phyloP scores from a whole-genome alignment of 345 rosid genomes.

The Melastoma malabathricum region DNA sequence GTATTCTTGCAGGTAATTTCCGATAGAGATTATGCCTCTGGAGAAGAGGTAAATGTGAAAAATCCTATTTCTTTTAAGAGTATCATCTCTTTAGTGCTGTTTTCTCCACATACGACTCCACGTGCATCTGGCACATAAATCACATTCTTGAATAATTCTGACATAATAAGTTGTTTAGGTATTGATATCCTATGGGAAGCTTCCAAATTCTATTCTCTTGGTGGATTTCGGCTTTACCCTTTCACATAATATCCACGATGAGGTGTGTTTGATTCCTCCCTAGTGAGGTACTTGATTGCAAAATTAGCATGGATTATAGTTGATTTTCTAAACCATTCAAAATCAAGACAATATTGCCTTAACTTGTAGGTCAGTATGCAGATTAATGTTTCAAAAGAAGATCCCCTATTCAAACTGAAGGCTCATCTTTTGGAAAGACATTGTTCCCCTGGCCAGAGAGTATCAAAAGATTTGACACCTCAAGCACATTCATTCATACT shows the following conservation, averaged over 20 bases:
- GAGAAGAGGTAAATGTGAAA: constrained; percentile 46
- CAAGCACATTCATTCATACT: constrained; percentile 38
- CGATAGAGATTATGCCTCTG: constrained; percentile 54
- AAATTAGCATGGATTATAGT: not conserved
- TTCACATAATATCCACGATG: constrained; percentile 51
- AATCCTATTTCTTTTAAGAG: no score
- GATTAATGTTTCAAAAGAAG: constrained; percentile 29
- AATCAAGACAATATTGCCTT: no score
- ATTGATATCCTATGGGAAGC: constrained; percentile 54
- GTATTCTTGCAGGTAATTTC: constrained; percentile 45
- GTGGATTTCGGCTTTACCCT: constrained; percentile 74
- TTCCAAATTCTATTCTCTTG: constrained; percentile 61
- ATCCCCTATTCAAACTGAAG: constrained; percentile 41
- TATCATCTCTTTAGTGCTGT: not conserved
- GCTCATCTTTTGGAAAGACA: constrained; percentile 36
- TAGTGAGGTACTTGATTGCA: not conserved
- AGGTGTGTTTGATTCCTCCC: constrained; percentile 30
- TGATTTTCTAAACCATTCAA: not conserved
- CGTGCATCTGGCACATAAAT: not conserved
- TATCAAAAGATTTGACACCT: constrained; percentile 24
- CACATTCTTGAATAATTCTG: not conserved
- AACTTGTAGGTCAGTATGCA: constrained; percentile 25
- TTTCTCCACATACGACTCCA: not conserved
- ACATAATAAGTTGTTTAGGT: constrained; percentile 24
- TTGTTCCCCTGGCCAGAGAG: constrained; percentile 21